These are phyloP conservation scores for Cordyceps tenuipes DNA, from an alignment of 2,329 filamentous ascomycete species.

Conservation along the genomic window DNA sequence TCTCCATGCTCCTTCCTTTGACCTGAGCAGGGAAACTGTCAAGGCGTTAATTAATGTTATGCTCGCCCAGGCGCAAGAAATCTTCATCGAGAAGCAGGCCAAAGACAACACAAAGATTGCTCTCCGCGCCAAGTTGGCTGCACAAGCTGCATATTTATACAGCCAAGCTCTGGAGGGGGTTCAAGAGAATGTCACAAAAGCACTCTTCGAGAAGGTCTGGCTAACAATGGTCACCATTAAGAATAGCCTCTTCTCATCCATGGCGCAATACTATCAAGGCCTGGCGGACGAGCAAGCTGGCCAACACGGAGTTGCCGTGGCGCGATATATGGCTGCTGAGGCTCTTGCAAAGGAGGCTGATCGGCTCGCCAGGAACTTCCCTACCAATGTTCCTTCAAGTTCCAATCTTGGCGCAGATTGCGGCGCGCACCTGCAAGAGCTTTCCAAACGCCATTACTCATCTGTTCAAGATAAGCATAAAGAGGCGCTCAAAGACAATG, in stretches of 20 bases:
- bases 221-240: slow-evolving; percentile 75
- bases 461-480: slow-evolving; percentile 73
- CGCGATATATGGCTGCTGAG: slow-evolving; percentile 75
- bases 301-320: slow-evolving; percentile 76
- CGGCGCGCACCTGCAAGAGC: slow-evolving; percentile 62
- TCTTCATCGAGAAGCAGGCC: slow-evolving; percentile 95
- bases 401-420: slow-evolving; percentile 81
- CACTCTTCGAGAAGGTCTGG: slow-evolving; percentile 93
- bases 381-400: slow-evolving; percentile 65
- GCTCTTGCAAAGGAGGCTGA: slow-evolving; percentile 69
- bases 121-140: slow-evolving; percentile 83
- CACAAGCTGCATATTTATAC: slow-evolving; percentile 84
- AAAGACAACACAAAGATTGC: slow-evolving; percentile 87
- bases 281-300: slow-evolving; percentile 84
- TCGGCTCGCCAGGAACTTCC: slow-evolving; percentile 69
- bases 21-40: slow-evolving; percentile 89
- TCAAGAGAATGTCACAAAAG: slow-evolving; percentile 85
- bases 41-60: slow-evolving; percentile 90
- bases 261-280: slow-evolving; percentile 91
- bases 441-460: slow-evolving; percentile 73
- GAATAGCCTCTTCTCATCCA: slow-evolving; percentile 69
- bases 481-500: slow-evolving; percentile 81
- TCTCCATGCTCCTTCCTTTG: slow-evolving; percentile 90
- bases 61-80: slow-evolving; percentile 92
- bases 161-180: slow-evolving; percentile 80